Evolutionary conservation across 2,329 filamentous ascomycete genomes (phyloP).

Genomic region (Talaromyces marneffei): DNA sequence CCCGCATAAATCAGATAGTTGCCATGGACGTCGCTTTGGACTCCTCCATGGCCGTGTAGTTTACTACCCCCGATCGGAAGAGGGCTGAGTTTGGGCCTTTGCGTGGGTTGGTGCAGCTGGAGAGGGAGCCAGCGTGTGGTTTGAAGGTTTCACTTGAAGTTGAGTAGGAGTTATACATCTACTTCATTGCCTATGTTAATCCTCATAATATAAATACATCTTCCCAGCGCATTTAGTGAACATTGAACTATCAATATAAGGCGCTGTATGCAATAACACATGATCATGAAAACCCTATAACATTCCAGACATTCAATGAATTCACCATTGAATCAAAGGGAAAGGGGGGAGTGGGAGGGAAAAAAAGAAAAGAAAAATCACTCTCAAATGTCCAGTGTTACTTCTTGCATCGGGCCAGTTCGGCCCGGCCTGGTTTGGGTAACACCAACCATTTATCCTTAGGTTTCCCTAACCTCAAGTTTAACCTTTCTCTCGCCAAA

Average conservation of each 20-base stretch:
- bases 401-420: neutral
- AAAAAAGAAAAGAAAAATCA: too few relatives aligned
- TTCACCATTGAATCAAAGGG: neutral
- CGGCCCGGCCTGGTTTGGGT: neutral
- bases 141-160: neutral
- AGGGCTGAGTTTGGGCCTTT: neutral
- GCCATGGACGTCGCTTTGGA: neutral
- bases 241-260: neutral
- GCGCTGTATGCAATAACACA: neutral
- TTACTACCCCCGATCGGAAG: constrained; percentile 1
- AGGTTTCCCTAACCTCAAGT: neutral
- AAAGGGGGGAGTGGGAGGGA: too few relatives aligned
- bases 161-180: neutral
- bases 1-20: neutral
- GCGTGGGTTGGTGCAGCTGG: neutral
- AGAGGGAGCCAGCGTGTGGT: neutral
- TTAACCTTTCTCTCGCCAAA: neutral
- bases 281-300: neutral
- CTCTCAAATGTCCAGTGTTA: neutral
- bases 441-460: too few relatives aligned
- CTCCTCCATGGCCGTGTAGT: neutral
- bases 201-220: neutral
- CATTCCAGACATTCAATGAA: neutral
- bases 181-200: neutral
- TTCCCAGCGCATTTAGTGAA: neutral